Evolutionary conservation across 75 land plant genomes (phyloP), one percentile per base, ranked within the genome.

Genomic region (Cupressus sempervirens): DNA sequence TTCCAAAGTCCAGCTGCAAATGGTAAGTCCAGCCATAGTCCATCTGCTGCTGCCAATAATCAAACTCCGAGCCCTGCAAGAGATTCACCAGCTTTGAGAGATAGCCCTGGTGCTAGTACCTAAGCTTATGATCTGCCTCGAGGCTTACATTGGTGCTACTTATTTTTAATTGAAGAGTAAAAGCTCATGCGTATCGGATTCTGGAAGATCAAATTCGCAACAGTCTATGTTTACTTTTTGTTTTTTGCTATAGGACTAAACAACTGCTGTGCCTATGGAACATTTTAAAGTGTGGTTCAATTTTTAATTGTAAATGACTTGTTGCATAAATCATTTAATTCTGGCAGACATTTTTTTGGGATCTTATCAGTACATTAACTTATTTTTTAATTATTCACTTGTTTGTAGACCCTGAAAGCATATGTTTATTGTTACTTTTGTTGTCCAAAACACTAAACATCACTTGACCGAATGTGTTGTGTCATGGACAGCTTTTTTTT

Each of bases 21-120:
- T 16, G 83, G 83, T n/a, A 82, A 82, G 83, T 46, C 83, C 23
- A 79, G 81, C 45, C 32, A 43, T 79, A 54, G 83, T 46, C 62
- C 83, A 82, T 23, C 26, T 23, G 36, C 15, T 32, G 7, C 53
- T 13, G 30, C 48, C 2, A 82, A 54, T 34, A 82, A 82, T 54
- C 83, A 82, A 82, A 82, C 52, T 3, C 65, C 83, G 53, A 82
- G 83, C 40, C 83, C 83, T 16, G 48, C 3, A 29, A 82, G 83
- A 82, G 83, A 82, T 32, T 52, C 56, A 29, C 48, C 83, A 32
- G 82, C 35, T 81, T 76, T 79, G 11, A 68, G 85, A 84, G 85
- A 72, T 45, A 72, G 81, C 50, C 81, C 85, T 40, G 52, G 75
- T 20, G 46, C 40, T 76, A 72, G 85, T 26, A 9, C 85, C 30